phyloP scores from a whole-genome alignment of 2,329 filamentous ascomycete species.

The Venturia aucupariae region DNA sequence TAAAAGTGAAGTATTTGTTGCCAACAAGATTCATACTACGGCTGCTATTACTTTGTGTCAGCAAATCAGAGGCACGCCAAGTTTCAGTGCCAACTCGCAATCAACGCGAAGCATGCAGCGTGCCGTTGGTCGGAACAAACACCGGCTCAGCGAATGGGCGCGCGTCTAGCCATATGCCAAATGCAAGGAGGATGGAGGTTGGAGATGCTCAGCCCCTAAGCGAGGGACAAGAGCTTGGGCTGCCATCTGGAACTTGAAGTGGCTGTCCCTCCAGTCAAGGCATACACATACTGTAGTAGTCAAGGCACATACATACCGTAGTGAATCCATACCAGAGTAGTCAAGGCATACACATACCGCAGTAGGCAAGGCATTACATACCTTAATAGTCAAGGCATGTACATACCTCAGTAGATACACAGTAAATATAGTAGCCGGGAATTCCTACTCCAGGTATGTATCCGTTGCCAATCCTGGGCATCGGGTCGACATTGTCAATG shows the following conservation, averaged over 20 bases:
- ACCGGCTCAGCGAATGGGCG: neutral
- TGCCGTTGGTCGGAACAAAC: neutral
- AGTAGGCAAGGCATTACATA: too few relatives aligned
- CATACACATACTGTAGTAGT: neutral
- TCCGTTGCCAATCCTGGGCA: neutral
- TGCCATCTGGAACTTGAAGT: too few relatives aligned
- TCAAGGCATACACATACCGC: too few relatives aligned
- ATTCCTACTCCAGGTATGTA: too few relatives aligned
- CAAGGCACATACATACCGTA: neutral
- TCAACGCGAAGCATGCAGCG: neutral
- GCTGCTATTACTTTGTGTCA: neutral
- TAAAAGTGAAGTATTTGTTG: neutral
- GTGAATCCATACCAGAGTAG: too few relatives aligned
- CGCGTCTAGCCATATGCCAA: neutral
- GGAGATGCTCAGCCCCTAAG: neutral
- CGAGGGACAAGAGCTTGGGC: neutral
- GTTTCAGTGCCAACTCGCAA: neutral
- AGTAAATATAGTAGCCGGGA: too few relatives aligned
- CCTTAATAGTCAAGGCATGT: too few relatives aligned
- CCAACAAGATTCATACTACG: neutral
- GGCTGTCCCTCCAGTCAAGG: too few relatives aligned
- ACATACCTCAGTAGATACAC: too few relatives aligned
- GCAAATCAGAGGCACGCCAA: neutral
- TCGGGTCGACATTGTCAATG: neutral
- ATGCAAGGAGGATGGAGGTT: too few relatives aligned